A percentile compares a stretch with the other conserved stretches of the same genome.
Evolutionary conservation across 2,329 filamentous ascomycete genomes (phyloP).

Genomic region (Aspergillus sp.): DNA sequence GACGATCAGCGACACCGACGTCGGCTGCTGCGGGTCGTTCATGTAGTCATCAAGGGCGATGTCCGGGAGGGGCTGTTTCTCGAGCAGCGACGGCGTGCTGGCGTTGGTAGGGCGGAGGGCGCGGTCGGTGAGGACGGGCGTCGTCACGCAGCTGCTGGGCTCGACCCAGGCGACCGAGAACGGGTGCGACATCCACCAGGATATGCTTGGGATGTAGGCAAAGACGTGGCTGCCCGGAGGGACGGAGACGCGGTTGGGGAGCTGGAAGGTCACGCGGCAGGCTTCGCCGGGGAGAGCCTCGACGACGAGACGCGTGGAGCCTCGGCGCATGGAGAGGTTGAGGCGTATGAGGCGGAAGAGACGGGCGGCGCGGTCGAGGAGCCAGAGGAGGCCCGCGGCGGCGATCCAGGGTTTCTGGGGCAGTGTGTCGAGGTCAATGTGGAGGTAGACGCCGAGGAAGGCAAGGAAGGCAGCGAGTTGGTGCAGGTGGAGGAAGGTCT

Average conservation of each 20-base stretch:
- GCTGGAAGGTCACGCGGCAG: constrained; percentile 59
- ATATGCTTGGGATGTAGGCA: constrained; percentile 54
- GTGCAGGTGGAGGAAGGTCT: constrained; percentile 48
- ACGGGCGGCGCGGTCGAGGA: constrained; percentile 45
- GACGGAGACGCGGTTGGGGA: constrained; percentile 53
- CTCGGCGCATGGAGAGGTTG: constrained; percentile 50
- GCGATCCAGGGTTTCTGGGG: constrained; percentile 41
- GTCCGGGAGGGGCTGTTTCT: constrained; percentile 29
- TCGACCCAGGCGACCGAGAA: constrained; percentile 49
- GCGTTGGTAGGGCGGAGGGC: constrained; percentile 12
- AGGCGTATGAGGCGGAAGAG: constrained; percentile 51
- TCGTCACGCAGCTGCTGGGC: constrained; percentile 25
- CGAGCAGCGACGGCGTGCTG: constrained; percentile 24
- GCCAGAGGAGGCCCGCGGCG: constrained; percentile 38
- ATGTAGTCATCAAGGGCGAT: constrained; percentile 21
- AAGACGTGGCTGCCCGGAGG: constrained; percentile 59
- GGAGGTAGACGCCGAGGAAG: constrained; percentile 44
- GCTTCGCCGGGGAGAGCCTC: constrained; percentile 60
- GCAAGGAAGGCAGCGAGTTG: constrained; percentile 44
- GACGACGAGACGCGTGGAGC: constrained; percentile 52
- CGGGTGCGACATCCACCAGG: constrained; percentile 49
- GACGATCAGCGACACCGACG: constrained; percentile 56
- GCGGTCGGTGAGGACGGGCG: constrained; percentile 17
- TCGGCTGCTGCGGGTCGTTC: constrained; percentile 24
- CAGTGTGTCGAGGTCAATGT: constrained; percentile 41